Evolutionary conservation across 228 moss, liverwort and hornwort species (phyloP), one percentile per base, ranked within the genome.

Genomic region (Sphagnum fallax): DNA sequence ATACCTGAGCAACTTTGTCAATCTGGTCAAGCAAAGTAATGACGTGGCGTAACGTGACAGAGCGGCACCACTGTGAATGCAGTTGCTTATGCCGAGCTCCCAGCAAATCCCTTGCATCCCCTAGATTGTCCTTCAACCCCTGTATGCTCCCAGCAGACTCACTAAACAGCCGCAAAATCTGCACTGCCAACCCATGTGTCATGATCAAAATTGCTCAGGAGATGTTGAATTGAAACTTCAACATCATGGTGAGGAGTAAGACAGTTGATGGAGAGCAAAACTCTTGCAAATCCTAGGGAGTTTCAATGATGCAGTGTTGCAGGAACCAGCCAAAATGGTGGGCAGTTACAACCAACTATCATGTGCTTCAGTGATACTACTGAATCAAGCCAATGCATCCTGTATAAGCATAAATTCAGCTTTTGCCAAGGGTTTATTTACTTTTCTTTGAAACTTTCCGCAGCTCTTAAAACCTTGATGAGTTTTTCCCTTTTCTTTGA

Each of bases 61-160:
- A 98, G 70, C 98, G 98, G 69, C 85, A 92, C 98, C 98, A 98
- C 74, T 93, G 94, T 76, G 92, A 94, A 80, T 98, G 98, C 53
- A 98, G 81, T 76, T 98, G 98, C 76, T 98, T 98, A 74, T 94
- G 98, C 70, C 92, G 94, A 64, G 98, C 90, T 63, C 98, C 98
- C 62, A 98, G 73, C 71, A 98, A 75, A 53, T 80, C 84, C 76
- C 87, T 84, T 62, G 98, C 90, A 78, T 94, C 98, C 53, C 82
- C 94, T 67, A 98, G 67, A 73, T 98, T 84, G 67, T 74, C 83
- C 78, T 98, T 93, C 78, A 98, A 81, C 62, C 98, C 98, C 76
- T 90, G 86, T 48, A 98, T 94, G 79, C 98, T 98, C 68, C 92
- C 92, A 55, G 98, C 98, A 73, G 98, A 98, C 75, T 94, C 98